A percentile compares a stretch with the other conserved stretches of the same genome.
These are phyloP conservation scores for Ambrosia artemisiifolia DNA, from an alignment of 129 eudicot genomes.

Conservation along the genomic window DNA sequence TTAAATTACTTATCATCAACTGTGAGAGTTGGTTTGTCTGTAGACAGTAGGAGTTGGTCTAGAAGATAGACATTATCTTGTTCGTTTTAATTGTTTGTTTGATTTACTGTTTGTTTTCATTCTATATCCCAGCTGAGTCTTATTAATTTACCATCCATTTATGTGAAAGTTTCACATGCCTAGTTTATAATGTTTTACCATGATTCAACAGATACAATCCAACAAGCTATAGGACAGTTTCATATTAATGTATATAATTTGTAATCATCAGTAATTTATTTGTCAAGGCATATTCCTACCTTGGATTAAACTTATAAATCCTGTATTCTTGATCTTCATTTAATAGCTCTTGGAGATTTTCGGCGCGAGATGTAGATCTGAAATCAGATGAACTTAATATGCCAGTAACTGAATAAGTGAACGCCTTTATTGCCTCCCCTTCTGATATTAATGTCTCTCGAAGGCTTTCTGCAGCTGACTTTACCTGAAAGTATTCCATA, in stretches of 20 bases:
- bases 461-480: constrained; percentile 63
- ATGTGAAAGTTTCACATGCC: background rate
- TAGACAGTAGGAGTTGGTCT: background rate
- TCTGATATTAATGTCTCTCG: constrained; percentile 51
- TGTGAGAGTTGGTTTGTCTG: background rate
- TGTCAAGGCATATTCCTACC: constrained; percentile 37
- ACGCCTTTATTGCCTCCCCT: constrained; percentile 46
- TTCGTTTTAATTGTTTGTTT: background rate
- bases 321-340: constrained; percentile 40
- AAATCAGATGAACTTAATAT: constrained; percentile 56
- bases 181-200: background rate
- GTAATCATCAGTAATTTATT: background rate
- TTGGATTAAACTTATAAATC: constrained; percentile 55
- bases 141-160: background rate
- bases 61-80: background rate
- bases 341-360: constrained; percentile 66
- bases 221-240: background rate
- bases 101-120: no score
- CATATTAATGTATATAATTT: background rate
- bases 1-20: background rate
- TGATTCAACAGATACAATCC: constrained; percentile 14
- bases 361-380: constrained; percentile 59
- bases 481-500: constrained; percentile 38
- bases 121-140: no score
- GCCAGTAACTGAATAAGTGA: constrained; percentile 62